Evolutionary conservation across 1,284 basidiomycete species (phyloP).

Genomic region (Anthracocystis walkeri): DNA sequence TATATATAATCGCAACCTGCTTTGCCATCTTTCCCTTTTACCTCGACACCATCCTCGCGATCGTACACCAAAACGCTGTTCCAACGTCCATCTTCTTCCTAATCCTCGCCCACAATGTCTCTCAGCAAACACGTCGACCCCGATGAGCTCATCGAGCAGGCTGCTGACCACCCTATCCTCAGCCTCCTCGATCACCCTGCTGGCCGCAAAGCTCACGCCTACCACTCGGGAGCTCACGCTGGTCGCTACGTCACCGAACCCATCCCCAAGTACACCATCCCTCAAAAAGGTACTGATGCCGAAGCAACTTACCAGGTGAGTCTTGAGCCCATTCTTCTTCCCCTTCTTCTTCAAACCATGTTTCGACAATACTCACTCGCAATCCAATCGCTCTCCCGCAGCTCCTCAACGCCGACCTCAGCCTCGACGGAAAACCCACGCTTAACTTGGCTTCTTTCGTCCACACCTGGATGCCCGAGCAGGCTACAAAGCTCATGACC

Average conservation of each 20-base stretch:
- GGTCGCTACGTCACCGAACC: slow-evolving; percentile 64
- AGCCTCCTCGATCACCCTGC: slow-evolving; percentile 42
- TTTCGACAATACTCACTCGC: not conserved
- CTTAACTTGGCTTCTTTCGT: slow-evolving; percentile 81
- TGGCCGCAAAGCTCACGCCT: slow-evolving; percentile 23
- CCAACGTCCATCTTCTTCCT: not conserved
- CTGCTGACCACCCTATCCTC: slow-evolving; percentile 58
- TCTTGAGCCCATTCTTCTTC: not conserved
- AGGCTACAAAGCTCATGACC: slow-evolving; percentile 68
- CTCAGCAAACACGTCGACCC: slow-evolving; percentile 65
- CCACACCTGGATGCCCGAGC: slow-evolving; percentile 74
- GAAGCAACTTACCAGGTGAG: slow-evolving; percentile 68
- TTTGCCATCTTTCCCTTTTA: not conserved
- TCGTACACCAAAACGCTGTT: not conserved
- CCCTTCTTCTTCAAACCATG: not conserved
- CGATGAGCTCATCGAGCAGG: slow-evolving; percentile 58
- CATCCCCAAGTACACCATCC: slow-evolving; percentile 71
- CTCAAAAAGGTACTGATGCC: slow-evolving; percentile 69
- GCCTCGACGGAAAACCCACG: slow-evolving; percentile 80
- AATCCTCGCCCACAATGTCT: slow-evolving; percentile 42
- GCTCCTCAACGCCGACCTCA: slow-evolving; percentile 78
- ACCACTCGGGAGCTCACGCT: slow-evolving; percentile 44
- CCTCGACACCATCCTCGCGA: not conserved
- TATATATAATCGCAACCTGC: not conserved
- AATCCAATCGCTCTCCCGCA: slow-evolving; percentile 73